Conservation (phyloP, 257 asterid species). For the Linaria vulgaris region DNA sequence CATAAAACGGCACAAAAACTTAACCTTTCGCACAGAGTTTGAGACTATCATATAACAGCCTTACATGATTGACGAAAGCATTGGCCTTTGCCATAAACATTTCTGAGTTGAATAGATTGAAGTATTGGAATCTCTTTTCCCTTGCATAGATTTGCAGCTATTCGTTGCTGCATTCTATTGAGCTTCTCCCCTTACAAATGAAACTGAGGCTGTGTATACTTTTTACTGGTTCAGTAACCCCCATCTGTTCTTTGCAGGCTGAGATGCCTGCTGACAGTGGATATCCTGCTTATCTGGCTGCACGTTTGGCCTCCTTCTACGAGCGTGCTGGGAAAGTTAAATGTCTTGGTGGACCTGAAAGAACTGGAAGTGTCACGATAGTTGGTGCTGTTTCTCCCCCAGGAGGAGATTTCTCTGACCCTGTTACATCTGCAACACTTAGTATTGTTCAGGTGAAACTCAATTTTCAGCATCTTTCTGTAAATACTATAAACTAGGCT, state of each 20-base stretch:
- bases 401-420: constrained; percentile 99
- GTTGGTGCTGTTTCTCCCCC: constrained; percentile 99
- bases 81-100: constrained; percentile 11
- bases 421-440: constrained; percentile 98
- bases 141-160: constrained; percentile 2
- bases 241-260: constrained; percentile 51
- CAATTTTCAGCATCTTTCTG: constrained; percentile 20
- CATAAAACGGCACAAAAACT: neutral
- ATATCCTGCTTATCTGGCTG: constrained; percentile 97
- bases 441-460: constrained; percentile 88
- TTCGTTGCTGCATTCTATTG: neutral
- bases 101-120: constrained; percentile 5
- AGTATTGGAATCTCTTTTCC: neutral
- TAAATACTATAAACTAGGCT: constrained; percentile 11
- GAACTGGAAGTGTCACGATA: constrained; percentile 97
- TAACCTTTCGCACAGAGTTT: neutral
- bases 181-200: neutral
- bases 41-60: constrained; percentile 1
- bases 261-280: constrained; percentile 99
- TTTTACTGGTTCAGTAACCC: constrained; percentile 15
- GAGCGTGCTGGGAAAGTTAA: constrained; percentile 99
- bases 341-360: constrained; percentile 99
- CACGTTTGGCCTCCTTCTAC: constrained; percentile 97
- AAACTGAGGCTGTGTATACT: constrained; percentile 1
- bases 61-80: neutral